Conservation (phyloP, 371 early-diverging fungal species). For the Apophysomyces elegans region DNA sequence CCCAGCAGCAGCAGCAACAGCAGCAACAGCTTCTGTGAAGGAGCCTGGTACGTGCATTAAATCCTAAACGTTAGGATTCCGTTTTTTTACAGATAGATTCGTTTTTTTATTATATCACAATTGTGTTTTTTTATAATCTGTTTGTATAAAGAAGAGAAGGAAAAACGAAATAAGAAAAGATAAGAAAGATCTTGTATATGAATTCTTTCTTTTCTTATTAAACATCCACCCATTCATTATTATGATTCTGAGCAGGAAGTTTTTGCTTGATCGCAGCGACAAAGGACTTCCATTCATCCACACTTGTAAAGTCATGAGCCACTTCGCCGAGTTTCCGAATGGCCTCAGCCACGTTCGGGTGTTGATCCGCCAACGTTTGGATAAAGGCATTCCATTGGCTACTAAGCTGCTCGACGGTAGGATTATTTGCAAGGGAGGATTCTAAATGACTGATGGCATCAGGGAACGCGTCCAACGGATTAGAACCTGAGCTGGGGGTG, state of each 20-base stretch:
- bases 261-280: constrained; percentile 12
- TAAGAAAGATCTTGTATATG: background rate
- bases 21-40: background rate
- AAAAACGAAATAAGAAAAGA: constrained; percentile 7
- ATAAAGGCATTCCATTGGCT: constrained; percentile 18
- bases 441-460: constrained; percentile 3
- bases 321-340: constrained; percentile 10
- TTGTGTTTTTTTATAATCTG: background rate
- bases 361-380: constrained; percentile 9
- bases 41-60: constrained; percentile 3
- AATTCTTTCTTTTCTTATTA: background rate
- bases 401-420: constrained; percentile 10
- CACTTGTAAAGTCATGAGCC: constrained; percentile 11
- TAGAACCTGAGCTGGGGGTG: background rate
- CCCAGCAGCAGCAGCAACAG: too few relatives aligned
- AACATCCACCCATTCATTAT: background rate
- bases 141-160: constrained; percentile 8
- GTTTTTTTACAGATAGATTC: background rate
- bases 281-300: constrained; percentile 19
- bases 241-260: constrained; percentile 17
- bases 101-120: background rate
- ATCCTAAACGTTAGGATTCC: background rate
- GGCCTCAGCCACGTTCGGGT: constrained; percentile 5
- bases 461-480: constrained; percentile 18
- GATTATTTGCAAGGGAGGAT: background rate